Base-by-base conservation (phyloP, 1,284 basidiomycete genomes). In the Ceratobasidium sp. region DNA sequence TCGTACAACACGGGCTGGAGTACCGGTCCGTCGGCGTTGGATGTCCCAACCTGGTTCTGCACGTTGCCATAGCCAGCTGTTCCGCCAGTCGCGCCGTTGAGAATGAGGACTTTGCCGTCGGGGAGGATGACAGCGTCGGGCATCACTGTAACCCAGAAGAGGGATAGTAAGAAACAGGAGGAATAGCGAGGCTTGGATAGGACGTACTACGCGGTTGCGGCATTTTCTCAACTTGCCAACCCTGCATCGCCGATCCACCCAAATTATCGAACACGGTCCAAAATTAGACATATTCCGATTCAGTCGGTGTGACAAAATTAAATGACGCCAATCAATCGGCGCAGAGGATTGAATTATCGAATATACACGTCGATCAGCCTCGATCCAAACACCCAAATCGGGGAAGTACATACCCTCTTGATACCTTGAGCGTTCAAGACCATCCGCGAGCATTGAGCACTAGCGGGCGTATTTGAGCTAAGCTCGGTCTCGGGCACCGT, bases 1-100 rank as follows among this genome's bases (percentile, higher is more conserved):
- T 96, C 90, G 83, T 94, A 96, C 82, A 96, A 90, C 0, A 87
- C 86, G 78, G 89, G 91, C 80, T 84, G 85, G 80, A 88, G 84
- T 10, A 89, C 82, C 0, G 91, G 89, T 68, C 85, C 81, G 79
- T 79, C 78, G 4, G 81, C 81, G 48, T 81, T 79, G 7, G 81
- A 80, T 57, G 81, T 68, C 33, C 81, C 80, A 78, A 79, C 54
- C 33, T 33, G 33, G 33, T 62, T 89, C 77, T 86, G 82, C 82
- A 83, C 80, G 56, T 80, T 82, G 4, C 81, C 81, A 77, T 83
- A 83, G 7, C 82, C 82, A 57, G 82, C 81, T 2, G 77, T 71
- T 20, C 83, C 83, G 28, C 77, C 81, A 13, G 71, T 73, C 9
- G 79, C 81, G 13, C 84, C 85, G 81, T 85, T 85, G 71, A 83